phyloP scores from a whole-genome alignment of 352 stramenopile species.

The Phytophthora lateralis region DNA sequence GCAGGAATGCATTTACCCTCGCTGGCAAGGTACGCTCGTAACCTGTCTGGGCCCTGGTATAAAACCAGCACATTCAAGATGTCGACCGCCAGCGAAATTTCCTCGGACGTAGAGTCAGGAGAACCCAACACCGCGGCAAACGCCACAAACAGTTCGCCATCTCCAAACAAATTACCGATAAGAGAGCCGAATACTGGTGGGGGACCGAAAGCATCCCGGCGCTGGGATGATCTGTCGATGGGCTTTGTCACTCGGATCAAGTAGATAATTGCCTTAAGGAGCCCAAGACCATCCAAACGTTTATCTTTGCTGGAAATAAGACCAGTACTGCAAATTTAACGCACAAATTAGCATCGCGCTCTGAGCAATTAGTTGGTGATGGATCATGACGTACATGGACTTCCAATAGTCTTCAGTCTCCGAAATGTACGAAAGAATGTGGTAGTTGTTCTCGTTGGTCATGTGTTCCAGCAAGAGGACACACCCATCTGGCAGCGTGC shows the following conservation, averaged over 20 bases:
- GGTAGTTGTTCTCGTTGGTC: constrained; percentile 86
- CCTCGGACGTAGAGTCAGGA: constrained; percentile 46
- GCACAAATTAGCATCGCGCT: constrained; percentile 14
- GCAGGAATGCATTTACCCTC: constrained; percentile 74
- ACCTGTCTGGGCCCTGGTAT: constrained; percentile 71
- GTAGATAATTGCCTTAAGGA: constrained; percentile 77
- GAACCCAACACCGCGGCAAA: constrained; percentile 60
- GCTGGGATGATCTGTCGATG: constrained; percentile 66
- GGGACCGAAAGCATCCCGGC: constrained; percentile 56
- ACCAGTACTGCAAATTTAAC: constrained; percentile 41
- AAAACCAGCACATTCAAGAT: constrained; percentile 76
- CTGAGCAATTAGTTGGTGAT: neutral
- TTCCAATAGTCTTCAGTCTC: constrained; percentile 77
- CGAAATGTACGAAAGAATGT: constrained; percentile 84
- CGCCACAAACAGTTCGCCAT: constrained; percentile 62
- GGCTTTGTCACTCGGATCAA: constrained; percentile 64
- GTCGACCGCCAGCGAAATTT: constrained; percentile 59
- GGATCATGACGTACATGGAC: constrained; percentile 44
- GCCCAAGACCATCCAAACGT: constrained; percentile 54
- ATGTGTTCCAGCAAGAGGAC: constrained; percentile 84
- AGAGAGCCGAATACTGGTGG: constrained; percentile 64
- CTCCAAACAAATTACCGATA: constrained; percentile 70
- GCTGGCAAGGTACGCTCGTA: constrained; percentile 67
- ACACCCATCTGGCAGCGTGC: constrained; percentile 75
- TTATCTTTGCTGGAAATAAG: constrained; percentile 49